Percentiles rank a stretch among this genome's conserved stretches.
phyloP scores from a whole-genome alignment of 345 rosid species.

The Jatropha curcas region DNA sequence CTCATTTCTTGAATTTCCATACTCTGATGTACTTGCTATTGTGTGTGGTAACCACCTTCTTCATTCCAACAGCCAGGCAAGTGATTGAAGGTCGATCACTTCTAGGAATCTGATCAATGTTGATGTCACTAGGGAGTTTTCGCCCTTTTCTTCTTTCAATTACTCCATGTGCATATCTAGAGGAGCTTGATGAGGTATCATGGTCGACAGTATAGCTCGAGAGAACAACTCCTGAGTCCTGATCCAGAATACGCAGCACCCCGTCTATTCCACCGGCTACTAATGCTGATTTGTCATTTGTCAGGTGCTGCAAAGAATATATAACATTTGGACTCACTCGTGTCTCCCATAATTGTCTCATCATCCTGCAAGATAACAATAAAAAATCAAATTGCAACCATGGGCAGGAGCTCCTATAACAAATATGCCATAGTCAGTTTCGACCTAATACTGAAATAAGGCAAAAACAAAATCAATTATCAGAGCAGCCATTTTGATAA shows the following conservation, averaged over 20 bases:
- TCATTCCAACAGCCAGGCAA: constrained; percentile 83
- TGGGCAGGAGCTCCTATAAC: background rate
- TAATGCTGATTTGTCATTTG: constrained; percentile 50
- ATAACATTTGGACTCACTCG: constrained; percentile 76
- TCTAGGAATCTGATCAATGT: constrained; percentile 52
- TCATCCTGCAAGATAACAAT: constrained; percentile 47
- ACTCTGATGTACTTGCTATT: constrained; percentile 54
- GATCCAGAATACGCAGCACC: constrained; percentile 66
- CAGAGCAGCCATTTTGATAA: background rate
- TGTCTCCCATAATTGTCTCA: constrained; percentile 69
- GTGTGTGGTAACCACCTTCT: constrained; percentile 74
- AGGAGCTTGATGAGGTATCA: constrained; percentile 24
- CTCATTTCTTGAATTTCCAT: constrained; percentile 55
- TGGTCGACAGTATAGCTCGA: constrained; percentile 52
- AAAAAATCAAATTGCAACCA: background rate
- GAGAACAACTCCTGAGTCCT: constrained; percentile 58
- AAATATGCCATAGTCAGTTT: background rate
- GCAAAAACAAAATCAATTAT: background rate
- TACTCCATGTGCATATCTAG: constrained; percentile 17
- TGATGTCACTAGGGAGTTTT: constrained; percentile 40
- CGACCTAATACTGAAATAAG: background rate
- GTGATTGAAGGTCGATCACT: constrained; percentile 62
- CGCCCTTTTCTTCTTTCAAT: constrained; percentile 50
- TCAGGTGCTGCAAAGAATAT: constrained; percentile 66
- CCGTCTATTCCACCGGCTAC: constrained; percentile 91